phyloP scores from a whole-genome alignment of 148 eudicot genomes.

The Vaccinium darrowii region DNA sequence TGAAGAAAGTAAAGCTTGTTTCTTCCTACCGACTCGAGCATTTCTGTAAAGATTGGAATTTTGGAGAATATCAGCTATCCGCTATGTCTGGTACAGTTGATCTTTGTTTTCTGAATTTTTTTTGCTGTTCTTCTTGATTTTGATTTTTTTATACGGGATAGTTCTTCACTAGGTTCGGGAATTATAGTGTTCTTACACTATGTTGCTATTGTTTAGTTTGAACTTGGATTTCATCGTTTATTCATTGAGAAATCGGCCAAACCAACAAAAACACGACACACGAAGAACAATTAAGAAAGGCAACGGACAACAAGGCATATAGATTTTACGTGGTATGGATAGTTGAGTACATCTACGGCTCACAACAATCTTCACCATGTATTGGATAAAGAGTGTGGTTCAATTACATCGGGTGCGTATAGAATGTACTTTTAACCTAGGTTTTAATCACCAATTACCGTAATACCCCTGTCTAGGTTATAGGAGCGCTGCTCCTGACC shows the following conservation, averaged over 20 bases:
- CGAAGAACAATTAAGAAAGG: not conserved
- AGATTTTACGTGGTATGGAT: not conserved
- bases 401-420: not conserved
- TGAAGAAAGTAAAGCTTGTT: not conserved
- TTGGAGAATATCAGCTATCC: not conserved
- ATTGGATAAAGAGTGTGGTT: not conserved
- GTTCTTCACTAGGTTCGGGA: too few species aligned
- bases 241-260: not conserved
- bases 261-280: not conserved
- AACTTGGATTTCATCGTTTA: not conserved
- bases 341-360: not conserved
- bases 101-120: not conserved
- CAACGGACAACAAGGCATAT: not conserved
- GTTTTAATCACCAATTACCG: not conserved
- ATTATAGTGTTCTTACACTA: not conserved
- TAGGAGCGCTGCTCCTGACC: not conserved
- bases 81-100: slow-evolving; percentile 1
- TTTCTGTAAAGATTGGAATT: not conserved
- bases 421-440: not conserved
- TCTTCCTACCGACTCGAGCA: not conserved
- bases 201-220: not conserved
- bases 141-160: not conserved
- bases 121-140: not conserved
- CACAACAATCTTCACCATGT: not conserved
- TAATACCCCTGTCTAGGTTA: too few species aligned